These are phyloP conservation scores for Elymus sibiricus DNA, from an alignment of 176 grass and related monocot genomes.

Conservation along the genomic window DNA sequence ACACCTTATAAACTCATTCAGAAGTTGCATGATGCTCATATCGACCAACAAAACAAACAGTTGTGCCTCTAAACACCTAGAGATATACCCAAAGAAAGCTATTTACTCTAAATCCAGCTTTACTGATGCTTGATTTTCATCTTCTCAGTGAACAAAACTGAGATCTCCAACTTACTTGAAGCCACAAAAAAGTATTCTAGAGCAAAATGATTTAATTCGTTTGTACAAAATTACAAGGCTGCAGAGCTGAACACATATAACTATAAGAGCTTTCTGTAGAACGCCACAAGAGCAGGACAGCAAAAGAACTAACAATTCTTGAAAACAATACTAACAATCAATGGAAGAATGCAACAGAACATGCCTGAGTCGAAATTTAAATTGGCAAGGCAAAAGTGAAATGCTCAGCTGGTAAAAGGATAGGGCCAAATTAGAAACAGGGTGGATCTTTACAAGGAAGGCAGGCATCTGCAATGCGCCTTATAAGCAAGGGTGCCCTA, in stretches of 20 bases:
- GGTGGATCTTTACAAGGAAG: neutral
- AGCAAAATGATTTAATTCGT: neutral
- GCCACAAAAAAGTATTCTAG: neutral
- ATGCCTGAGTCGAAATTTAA: neutral
- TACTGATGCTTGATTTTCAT: neutral
- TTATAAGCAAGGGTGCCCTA: neutral
- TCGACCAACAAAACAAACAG: neutral
- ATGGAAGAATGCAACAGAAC: neutral
- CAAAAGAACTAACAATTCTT: neutral
- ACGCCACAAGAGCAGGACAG: neutral
- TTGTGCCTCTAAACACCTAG: neutral
- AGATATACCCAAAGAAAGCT: neutral
- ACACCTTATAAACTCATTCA: neutral
- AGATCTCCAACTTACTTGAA: neutral
- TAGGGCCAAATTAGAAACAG: constrained; percentile 13
- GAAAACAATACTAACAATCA: neutral
- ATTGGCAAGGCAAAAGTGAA: neutral
- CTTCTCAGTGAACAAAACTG: neutral
- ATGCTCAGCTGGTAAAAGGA: constrained; percentile 1
- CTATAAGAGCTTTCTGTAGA: neutral
- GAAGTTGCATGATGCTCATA: neutral
- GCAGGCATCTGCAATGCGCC: neutral
- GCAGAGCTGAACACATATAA: neutral
- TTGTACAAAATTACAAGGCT: neutral
- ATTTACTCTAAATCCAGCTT: neutral